Conservation (phyloP, 768 basidiomycete genomes). For the Rhodocollybia butyracea region DNA sequence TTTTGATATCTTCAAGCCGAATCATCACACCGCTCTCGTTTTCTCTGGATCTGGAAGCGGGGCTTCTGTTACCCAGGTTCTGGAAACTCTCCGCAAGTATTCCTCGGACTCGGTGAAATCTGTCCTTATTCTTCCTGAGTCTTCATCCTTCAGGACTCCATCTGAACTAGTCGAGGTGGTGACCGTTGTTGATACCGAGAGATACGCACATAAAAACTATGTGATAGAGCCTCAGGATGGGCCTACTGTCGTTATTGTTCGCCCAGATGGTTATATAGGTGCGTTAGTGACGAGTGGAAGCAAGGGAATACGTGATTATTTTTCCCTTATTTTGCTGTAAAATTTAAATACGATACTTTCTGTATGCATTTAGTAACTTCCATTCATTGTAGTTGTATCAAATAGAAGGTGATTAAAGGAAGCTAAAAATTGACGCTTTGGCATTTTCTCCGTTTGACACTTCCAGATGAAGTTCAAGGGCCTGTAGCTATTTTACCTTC, state of each 20-base stretch:
- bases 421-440: too few species aligned
- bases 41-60: conserved; percentile 14
- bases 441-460: too few species aligned
- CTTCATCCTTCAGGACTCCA: not conserved
- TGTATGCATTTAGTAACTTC: not conserved
- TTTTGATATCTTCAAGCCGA: conserved; percentile 23
- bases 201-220: conserved; percentile 2
- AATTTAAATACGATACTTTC: too few species aligned
- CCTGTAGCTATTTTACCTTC: too few species aligned
- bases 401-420: too few species aligned
- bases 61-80: not conserved
- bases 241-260: conserved; percentile 32
- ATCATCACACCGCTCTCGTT: conserved; percentile 27
- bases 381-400: not conserved
- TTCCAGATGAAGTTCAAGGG: too few species aligned
- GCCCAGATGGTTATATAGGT: conserved; percentile 40
- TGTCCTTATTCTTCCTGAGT: not conserved
- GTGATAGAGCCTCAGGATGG: not conserved
- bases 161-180: not conserved
- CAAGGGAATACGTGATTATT: not conserved
- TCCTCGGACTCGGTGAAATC: not conserved
- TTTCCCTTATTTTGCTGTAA: not conserved
- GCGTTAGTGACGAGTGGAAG: not conserved
- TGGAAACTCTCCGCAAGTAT: not conserved
- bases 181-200: conserved; percentile 3